Percentiles rank a stretch among this genome's conserved stretches.
Evolutionary conservation across 2,329 filamentous ascomycete genomes (phyloP).

Genomic region (Colletotrichum sojae): DNA sequence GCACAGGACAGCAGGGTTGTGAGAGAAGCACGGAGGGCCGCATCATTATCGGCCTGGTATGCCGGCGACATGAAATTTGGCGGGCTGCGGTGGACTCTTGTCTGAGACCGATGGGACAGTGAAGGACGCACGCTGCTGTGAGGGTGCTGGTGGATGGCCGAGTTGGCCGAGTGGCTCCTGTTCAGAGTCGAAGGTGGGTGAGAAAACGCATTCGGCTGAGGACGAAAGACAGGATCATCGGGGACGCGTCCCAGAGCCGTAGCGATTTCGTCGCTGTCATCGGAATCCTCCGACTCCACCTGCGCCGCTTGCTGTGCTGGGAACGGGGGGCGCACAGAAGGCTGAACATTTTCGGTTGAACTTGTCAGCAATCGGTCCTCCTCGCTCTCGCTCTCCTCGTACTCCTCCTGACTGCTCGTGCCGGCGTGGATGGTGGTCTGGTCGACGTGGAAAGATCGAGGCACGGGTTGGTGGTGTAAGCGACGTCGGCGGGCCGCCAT

Average conservation of each 20-base stretch:
- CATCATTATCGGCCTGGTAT: conserved; percentile 91
- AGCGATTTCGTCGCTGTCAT: conserved; percentile 79
- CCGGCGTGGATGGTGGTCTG: conserved; percentile 59
- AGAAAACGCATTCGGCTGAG: conserved; percentile 93
- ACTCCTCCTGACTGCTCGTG: conserved; percentile 91
- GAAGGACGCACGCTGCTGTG: conserved; percentile 66
- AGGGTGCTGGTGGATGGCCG: conserved; percentile 63
- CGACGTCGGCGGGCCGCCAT: conserved; percentile 73
- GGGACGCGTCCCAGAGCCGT: conserved; percentile 81
- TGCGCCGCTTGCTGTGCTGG: conserved; percentile 49
- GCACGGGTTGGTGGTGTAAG: conserved; percentile 51
- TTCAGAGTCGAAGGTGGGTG: conserved; percentile 77
- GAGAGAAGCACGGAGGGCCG: conserved; percentile 91
- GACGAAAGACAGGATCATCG: conserved; percentile 76
- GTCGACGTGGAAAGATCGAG: conserved; percentile 52
- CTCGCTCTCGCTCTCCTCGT: conserved; percentile 93
- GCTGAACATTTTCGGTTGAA: conserved; percentile 67
- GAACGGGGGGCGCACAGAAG: conserved; percentile 47
- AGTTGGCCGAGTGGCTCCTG: conserved; percentile 65
- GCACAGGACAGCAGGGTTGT: conserved; percentile 96
- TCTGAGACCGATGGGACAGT: conserved; percentile 63
- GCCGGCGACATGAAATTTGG: conserved; percentile 80
- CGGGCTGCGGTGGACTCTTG: conserved; percentile 60
- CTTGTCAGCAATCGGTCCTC: conserved; percentile 78
- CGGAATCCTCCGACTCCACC: conserved; percentile 63